Evolutionary conservation across 192 early-diverging fungal species (phyloP).

Genomic region (Radiomyces spectabilis): DNA sequence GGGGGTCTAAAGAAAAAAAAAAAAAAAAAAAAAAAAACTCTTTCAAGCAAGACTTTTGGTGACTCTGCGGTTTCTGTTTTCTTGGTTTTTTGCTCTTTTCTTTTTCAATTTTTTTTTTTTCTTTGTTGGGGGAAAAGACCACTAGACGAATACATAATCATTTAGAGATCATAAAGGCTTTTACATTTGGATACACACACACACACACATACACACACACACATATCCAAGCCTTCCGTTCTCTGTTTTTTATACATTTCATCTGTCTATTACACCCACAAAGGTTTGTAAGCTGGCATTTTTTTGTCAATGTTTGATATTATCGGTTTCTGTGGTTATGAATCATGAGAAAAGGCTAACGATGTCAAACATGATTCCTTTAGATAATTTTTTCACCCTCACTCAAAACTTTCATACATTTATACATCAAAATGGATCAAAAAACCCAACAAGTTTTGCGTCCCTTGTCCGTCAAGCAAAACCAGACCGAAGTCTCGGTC

Average conservation of each 20-base stretch:
- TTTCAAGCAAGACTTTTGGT: background rate
- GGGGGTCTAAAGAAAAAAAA: slow-evolving; percentile 2
- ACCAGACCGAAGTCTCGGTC: slow-evolving; percentile 72
- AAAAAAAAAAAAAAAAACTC: slow-evolving; percentile 10
- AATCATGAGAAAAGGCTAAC: too few relatives aligned
- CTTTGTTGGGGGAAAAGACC: too few relatives aligned
- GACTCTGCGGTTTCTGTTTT: slow-evolving; percentile 2
- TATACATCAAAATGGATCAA: slow-evolving; percentile 11
- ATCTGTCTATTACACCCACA: background rate
- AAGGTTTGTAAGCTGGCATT: background rate
- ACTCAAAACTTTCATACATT: background rate
- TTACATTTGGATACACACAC: too few relatives aligned
- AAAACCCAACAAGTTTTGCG: slow-evolving; percentile 46
- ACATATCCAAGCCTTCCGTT: too few relatives aligned
- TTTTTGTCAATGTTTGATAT: background rate
- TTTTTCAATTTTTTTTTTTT: slow-evolving; percentile 1
- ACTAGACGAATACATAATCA: too few relatives aligned
- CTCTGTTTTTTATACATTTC: background rate
- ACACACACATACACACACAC: too few relatives aligned
- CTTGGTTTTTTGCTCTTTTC: slow-evolving; percentile 3
- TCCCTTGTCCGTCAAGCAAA: slow-evolving; percentile 73
- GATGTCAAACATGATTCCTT: too few relatives aligned
- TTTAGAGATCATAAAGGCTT: too few relatives aligned
- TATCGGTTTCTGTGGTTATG: too few relatives aligned
- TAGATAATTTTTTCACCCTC: background rate